Conservation (phyloP, 106 monocot species). For the Allium sativum region DNA sequence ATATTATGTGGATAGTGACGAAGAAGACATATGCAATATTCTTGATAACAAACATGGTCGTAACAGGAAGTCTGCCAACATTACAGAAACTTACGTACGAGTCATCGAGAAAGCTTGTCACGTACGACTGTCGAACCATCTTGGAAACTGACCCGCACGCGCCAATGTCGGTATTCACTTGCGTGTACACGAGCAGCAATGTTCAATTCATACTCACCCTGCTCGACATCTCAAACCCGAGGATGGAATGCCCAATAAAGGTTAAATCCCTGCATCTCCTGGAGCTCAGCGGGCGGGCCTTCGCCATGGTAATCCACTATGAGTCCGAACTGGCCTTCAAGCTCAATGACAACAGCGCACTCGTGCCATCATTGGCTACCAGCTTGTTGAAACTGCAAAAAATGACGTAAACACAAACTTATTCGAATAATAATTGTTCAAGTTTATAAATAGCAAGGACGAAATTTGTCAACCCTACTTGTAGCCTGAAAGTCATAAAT, state of each 20-base stretch:
- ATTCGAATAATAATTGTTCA: no score
- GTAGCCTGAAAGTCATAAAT: no score
- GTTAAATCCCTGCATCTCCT: constrained; percentile 47
- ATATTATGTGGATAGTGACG: no score
- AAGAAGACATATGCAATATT: no score
- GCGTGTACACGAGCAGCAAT: constrained; percentile 36
- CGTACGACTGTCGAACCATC: constrained; percentile 28
- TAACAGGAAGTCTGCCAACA: constrained; percentile 23
- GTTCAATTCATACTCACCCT: constrained; percentile 37
- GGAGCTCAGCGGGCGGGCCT: constrained; percentile 42
- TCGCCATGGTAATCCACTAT: constrained; percentile 44
- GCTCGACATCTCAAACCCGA: constrained; percentile 40
- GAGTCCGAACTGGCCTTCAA: constrained; percentile 5
- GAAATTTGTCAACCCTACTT: no score
- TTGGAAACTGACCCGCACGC: constrained; percentile 15
- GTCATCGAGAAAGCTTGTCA: neutral
- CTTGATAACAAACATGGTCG: no score
- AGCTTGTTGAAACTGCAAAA: no score
- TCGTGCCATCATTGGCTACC: no score
- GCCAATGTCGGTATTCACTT: constrained; percentile 40
- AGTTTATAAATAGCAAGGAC: no score
- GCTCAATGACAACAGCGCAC: neutral
- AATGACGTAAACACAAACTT: no score
- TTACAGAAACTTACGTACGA: constrained; percentile 10
- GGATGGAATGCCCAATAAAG: constrained; percentile 38